These are phyloP conservation scores for Penicillium sp. DNA, from an alignment of 2,329 filamentous ascomycete genomes.

Conservation along the genomic window DNA sequence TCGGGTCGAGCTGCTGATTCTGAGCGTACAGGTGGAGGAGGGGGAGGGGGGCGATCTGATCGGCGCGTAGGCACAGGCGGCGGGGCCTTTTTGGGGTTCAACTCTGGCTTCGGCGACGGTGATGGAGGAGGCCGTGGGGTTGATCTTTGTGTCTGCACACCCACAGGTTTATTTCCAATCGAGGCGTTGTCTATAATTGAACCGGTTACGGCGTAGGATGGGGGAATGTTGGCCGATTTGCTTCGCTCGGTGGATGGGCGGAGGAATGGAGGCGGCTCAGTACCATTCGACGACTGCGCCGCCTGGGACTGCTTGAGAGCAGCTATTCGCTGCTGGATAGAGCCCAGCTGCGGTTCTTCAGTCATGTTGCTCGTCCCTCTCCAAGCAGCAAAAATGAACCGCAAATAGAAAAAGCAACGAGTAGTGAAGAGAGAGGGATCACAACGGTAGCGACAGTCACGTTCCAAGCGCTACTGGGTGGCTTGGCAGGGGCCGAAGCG, in stretches of 20 bases:
- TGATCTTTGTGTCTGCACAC: constrained; percentile 27
- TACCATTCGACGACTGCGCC: constrained; percentile 33
- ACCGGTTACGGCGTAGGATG: constrained; percentile 37
- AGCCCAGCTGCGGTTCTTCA: constrained; percentile 48
- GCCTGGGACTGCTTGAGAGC: constrained; percentile 50
- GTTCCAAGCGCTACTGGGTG: constrained; percentile 24
- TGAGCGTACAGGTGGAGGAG: constrained; percentile 21
- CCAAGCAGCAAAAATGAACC: neutral
- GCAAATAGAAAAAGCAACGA: neutral
- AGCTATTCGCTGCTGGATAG: constrained; percentile 52
- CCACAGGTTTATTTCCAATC: constrained; percentile 38
- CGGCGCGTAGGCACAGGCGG: constrained; percentile 53
- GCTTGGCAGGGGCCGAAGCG: constrained; percentile 27
- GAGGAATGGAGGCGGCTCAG: constrained; percentile 35
- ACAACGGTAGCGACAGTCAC: constrained; percentile 31
- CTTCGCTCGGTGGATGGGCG: constrained; percentile 32
- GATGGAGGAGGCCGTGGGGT: constrained; percentile 32
- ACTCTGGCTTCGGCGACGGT: constrained; percentile 24
- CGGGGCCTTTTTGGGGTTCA: constrained; percentile 40
- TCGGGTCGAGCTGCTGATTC: constrained; percentile 39
- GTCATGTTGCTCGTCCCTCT: constrained; percentile 36
- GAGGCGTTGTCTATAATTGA: constrained; percentile 31
- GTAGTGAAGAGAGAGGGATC: constrained; percentile 17
- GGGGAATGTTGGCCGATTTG: constrained; percentile 41
- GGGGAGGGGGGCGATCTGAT: constrained; percentile 26